phyloP scores from a whole-genome alignment of 2,329 filamentous ascomycete species.

The Fusarium avenaceum region DNA sequence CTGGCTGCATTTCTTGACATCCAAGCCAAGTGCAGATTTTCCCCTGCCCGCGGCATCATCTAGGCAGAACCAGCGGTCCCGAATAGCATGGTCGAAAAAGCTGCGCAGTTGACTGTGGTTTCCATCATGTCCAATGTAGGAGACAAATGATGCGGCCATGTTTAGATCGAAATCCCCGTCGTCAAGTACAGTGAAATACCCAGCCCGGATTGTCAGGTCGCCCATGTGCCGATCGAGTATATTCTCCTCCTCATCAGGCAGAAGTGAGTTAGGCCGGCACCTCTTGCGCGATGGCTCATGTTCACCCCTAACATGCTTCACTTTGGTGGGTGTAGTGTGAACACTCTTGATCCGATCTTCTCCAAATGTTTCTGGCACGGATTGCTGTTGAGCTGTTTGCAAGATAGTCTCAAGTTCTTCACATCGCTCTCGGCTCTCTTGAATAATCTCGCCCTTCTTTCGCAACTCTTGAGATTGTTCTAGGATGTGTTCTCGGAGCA shows the following conservation, averaged over 20 bases:
- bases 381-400: neutral
- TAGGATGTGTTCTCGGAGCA: neutral
- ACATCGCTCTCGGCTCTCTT: neutral
- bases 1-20: neutral
- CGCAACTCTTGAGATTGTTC: fast-evolving
- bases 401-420: neutral
- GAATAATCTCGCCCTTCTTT: fast-evolving
- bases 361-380: fast-evolving
- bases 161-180: neutral
- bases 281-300: neutral
- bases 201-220: fast-evolving
- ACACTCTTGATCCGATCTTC: too few species aligned
- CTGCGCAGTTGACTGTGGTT: neutral
- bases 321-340: neutral
- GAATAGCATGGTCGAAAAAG: neutral
- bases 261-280: neutral
- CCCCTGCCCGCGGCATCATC: neutral
- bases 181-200: neutral
- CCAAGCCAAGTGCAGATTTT: neutral
- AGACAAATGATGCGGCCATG: neutral
- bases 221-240: neutral
- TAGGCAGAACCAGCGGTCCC: constrained; percentile 1
- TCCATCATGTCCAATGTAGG: neutral
- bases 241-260: neutral
- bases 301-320: neutral